Base-by-base conservation (phyloP, 352 stramenopile species). In the Pythium graminicola region DNA sequence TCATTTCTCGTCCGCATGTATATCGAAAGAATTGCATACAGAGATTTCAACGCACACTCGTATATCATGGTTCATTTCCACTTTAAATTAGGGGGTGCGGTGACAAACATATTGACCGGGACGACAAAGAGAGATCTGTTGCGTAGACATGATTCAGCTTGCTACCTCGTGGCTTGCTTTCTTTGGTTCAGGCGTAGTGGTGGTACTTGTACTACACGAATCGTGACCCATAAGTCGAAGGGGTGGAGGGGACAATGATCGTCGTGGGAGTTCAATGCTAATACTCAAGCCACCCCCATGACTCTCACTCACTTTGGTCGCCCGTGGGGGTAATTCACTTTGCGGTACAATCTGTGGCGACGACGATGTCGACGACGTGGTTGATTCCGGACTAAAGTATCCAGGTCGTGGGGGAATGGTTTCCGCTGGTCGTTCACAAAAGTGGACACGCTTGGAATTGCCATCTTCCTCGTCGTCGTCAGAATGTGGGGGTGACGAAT, bases 361-460 rank as follows among this genome's bases (percentile, higher is more conserved):
- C 33, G 52, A 60, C 33, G 50, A 50, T 4, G 52, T 35, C 32
- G 52, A 60, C 24, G 52, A 60, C 43, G 28, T 32, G 41, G 2
- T n/a, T 3, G 40, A 27, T n/a, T 60, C 53, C 7, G 45, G 53
- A 13, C 36, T 54, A 17, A 50, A 54, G n/a, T 60, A 60, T 2
- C 23, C 27, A 10, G 53, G 16, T 19, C 36, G 54, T 9, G 35
- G 44, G 0, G 72, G 72, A 42, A 82, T 82, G 39, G 76, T 70
- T 48, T 75, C 62, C 0, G 65, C 67, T 6, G 72, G 64, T 8
- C 72, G 67, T 4, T 64, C 58, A 29, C 61, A 67, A 45, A 82
- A 82, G 54, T 82, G 72, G 24, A 82, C 72, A 17, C 69, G 67
- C 39, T 82, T 82, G 29, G 62, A n/a, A 27, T 44, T 55, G 17